phyloP scores from a whole-genome alignment of 2,329 filamentous ascomycete species.

The Beauveria sp. region DNA sequence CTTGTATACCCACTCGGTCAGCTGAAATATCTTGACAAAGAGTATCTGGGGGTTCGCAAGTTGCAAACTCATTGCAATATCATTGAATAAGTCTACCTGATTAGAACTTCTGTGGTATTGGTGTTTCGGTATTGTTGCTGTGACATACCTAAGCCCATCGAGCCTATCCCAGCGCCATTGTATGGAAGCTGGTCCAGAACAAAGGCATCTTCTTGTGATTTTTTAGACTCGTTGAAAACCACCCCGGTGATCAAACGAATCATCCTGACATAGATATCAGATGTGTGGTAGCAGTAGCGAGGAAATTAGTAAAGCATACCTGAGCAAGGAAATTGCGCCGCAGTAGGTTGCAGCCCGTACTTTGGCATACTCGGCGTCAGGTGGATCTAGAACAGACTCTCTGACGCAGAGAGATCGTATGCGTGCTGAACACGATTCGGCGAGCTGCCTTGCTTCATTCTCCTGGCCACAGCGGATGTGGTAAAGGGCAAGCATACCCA shows the following conservation, averaged over 20 bases:
- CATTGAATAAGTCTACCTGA: background rate
- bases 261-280: background rate
- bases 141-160: background rate
- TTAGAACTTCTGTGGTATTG: background rate
- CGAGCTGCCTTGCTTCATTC: slow-evolving; percentile 4
- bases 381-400: background rate
- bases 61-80: background rate
- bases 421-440: slow-evolving; percentile 1
- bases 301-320: background rate
- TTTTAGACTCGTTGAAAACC: background rate
- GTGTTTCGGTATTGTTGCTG: background rate
- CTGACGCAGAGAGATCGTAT: slow-evolving; percentile 1
- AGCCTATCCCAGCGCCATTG: background rate
- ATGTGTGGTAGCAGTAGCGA: background rate
- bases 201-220: background rate
- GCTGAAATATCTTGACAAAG: slow-evolving; percentile 13
- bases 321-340: slow-evolving; percentile 12
- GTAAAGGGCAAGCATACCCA: slow-evolving; percentile 12
- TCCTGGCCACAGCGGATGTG: slow-evolving; percentile 9
- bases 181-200: background rate
- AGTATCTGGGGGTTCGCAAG: slow-evolving; percentile 3
- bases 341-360: slow-evolving; percentile 9
- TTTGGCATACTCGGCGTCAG: background rate
- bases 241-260: background rate
- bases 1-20: slow-evolving; percentile 15